Evolutionary conservation across 768 basidiomycete genomes (phyloP), one percentile per base, ranked within the genome.

Genomic region (Suillus sp.): DNA sequence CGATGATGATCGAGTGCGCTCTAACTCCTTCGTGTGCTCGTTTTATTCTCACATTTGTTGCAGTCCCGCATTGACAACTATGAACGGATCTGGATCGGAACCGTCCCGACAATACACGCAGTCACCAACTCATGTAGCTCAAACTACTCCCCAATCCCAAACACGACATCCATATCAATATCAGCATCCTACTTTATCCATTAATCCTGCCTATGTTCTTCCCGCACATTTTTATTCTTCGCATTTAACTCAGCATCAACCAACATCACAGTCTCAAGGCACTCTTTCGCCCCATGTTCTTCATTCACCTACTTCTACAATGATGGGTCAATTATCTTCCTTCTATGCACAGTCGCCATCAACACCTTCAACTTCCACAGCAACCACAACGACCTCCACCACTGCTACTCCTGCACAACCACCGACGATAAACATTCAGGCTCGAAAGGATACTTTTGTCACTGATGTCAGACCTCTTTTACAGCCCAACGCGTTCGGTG

Each of bases 1-100:
- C 78, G 43, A 83, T 90, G 77, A 82, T 88, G 72, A 91, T 92
- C 65, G 90, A 92, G 90, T 92, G 74, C 57, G 90, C 82, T 27
- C 38, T 63, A 37, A 56, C 30, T 59, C 66, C 63, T 60, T 63
- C 61, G 59, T 50, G 11, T 65, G 61, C 13, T 18, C 43, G n/a
- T 7, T 14, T 65, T 60, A 60, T 66, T 74, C 30, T 73, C 50
- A 20, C 61, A 43, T 50, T 58, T 63, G 42, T 62, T 18, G 20
- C 68, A 90, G 88, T 67, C 89, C 89, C 16, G 79, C 83, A 65
- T 71, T 90, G 66, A 86, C 86, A 27, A 83, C 84, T 27, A 79
- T 86, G 70, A 85, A 84, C 68, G 81, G 83, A 56, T 71, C 83
- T 38, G 55, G 35, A 78, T 74, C 83, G 14, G 80, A 77, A 64